Evolutionary conservation across 768 basidiomycete genomes (phyloP).

Genomic region (Leucocoprinus leucothites): DNA sequence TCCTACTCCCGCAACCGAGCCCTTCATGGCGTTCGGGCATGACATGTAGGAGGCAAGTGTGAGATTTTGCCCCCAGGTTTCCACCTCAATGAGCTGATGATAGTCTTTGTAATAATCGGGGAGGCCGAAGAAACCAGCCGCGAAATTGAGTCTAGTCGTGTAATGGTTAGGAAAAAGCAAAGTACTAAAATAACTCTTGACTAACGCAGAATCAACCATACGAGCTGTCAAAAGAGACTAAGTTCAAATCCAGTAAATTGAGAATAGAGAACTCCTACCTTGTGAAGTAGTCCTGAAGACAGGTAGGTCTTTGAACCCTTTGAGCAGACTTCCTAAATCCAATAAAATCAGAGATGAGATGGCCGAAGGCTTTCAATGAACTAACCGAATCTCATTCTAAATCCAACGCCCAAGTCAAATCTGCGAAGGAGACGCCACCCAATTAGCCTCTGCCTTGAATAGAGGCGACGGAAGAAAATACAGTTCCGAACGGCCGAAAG

Average conservation of each 20-base stretch:
- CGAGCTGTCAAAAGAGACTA: conserved; percentile 33
- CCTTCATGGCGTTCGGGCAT: conserved; percentile 55
- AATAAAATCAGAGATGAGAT: neutral
- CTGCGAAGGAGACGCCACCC: neutral
- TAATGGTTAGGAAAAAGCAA: neutral
- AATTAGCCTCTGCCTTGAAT: neutral
- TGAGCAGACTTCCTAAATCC: conserved; percentile 30
- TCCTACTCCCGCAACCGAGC: conserved; percentile 40
- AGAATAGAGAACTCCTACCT: conserved; percentile 28
- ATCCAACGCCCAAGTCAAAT: conserved; percentile 49
- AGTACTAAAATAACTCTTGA: neutral
- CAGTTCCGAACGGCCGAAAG: conserved; percentile 72
- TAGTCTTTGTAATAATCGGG: conserved; percentile 50
- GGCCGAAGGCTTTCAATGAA: conserved; percentile 2
- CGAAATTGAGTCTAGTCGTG: conserved; percentile 37
- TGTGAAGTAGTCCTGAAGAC: conserved; percentile 62
- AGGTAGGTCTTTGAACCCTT: conserved; percentile 44
- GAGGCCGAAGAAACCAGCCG: conserved; percentile 58
- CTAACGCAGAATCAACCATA: conserved; percentile 49
- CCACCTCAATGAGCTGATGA: conserved; percentile 60
- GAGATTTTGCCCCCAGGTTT: conserved; percentile 55
- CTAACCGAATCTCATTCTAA: conserved; percentile 61
- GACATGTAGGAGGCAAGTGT: conserved; percentile 71
- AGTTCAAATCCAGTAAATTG: neutral
- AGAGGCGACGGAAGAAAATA: conserved; percentile 22